Conservation (phyloP, 805 yeast genomes). For the Saccharomycopsis sp. region DNA sequence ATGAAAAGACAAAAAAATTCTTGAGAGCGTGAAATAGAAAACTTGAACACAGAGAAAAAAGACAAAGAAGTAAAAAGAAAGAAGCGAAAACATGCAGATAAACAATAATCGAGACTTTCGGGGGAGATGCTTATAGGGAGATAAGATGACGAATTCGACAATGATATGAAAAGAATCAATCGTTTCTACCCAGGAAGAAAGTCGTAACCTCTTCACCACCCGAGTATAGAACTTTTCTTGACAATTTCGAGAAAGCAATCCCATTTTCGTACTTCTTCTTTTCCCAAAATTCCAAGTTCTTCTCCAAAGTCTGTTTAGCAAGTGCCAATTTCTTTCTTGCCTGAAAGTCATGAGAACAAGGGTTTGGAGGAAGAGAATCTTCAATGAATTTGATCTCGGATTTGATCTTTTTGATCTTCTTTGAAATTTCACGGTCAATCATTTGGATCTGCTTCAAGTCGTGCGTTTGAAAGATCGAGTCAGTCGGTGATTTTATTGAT, state of each 20-base stretch:
- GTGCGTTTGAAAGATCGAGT: neutral
- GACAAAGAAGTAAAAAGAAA: neutral
- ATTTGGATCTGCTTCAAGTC: slow-evolving; percentile 19
- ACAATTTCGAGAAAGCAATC: slow-evolving; percentile 17
- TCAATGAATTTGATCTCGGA: slow-evolving; percentile 20
- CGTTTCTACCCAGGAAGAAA: slow-evolving; percentile 21
- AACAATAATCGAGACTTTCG: neutral
- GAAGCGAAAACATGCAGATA: neutral
- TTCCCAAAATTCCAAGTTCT: slow-evolving; percentile 22
- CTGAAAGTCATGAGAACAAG: slow-evolving; percentile 19
- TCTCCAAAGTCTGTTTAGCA: slow-evolving; percentile 18
- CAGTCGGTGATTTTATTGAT: neutral
- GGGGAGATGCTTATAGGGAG: neutral
- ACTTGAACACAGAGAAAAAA: neutral
- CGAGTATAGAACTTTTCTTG: slow-evolving; percentile 20
- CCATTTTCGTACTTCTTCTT: slow-evolving; percentile 22
- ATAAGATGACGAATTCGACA: neutral
- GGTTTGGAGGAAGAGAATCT: slow-evolving; percentile 21
- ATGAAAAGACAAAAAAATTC: neutral
- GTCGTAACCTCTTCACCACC: slow-evolving; percentile 23
- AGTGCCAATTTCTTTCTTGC: slow-evolving; percentile 15
- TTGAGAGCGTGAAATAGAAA: neutral
- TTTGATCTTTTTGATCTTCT: slow-evolving; percentile 18
- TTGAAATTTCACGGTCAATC: slow-evolving; percentile 19
- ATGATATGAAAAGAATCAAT: neutral